phyloP scores from a whole-genome alignment of 345 rosid genomes.

The Linum trigynum region DNA sequence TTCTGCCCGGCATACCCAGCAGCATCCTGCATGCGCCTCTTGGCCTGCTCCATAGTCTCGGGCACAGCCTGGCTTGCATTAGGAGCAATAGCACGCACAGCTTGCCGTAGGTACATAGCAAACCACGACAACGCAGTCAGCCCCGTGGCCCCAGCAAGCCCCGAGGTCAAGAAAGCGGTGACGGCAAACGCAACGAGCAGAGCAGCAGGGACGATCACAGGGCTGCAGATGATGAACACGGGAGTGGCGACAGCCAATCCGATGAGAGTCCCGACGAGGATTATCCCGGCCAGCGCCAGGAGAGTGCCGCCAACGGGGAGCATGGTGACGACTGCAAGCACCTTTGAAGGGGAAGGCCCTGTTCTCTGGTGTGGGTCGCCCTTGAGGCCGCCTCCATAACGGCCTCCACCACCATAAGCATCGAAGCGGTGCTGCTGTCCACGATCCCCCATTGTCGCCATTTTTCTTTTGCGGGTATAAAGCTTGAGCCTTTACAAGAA shows the following conservation, averaged over 20 bases:
- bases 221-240: conserved; percentile 44
- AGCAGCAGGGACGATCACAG: conserved; percentile 53
- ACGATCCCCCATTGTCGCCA: conserved; percentile 18
- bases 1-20: conserved; percentile 37
- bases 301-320: conserved; percentile 37
- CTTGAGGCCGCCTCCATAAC: conserved; percentile 29
- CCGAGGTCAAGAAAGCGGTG: conserved; percentile 33
- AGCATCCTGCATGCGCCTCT: conserved; percentile 33
- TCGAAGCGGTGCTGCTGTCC: conserved; percentile 28
- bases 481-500: neutral
- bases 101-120: conserved; percentile 24
- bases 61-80: conserved; percentile 15
- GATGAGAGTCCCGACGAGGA: conserved; percentile 32
- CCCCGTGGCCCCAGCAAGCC: conserved; percentile 41
- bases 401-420: neutral
- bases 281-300: conserved; percentile 37
- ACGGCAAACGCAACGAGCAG: conserved; percentile 33
- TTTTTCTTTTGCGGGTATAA: neutral
- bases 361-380: conserved; percentile 12
- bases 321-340: conserved; percentile 30
- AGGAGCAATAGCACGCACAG: neutral
- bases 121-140: conserved; percentile 45
- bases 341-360: conserved; percentile 49
- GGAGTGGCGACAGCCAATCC: conserved; percentile 34
- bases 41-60: conserved; percentile 34